phyloP scores from a whole-genome alignment of 768 basidiomycete species.

The Mycena epipterygia region DNA sequence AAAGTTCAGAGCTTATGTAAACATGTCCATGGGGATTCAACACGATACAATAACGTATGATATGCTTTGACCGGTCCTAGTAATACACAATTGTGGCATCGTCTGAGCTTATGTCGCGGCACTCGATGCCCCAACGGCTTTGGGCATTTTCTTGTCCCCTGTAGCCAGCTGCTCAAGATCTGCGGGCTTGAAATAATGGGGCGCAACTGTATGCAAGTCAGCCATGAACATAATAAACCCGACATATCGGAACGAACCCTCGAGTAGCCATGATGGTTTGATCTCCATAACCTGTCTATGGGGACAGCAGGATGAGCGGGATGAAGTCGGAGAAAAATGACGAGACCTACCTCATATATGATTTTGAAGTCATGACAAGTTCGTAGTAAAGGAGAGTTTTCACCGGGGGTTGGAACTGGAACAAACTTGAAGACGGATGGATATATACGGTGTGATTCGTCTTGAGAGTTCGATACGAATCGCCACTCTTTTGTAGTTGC shows the following conservation, averaged over 20 bases:
- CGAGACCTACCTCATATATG: conserved; percentile 83
- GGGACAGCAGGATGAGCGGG: conserved; percentile 15
- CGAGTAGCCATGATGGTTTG: conserved; percentile 93
- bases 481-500: conserved; percentile 94
- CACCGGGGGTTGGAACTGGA: conserved; percentile 95
- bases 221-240: conserved; percentile 3
- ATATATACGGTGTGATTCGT: conserved; percentile 97
- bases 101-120: neutral
- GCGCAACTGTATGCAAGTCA: conserved; percentile 74
- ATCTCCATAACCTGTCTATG: conserved; percentile 96
- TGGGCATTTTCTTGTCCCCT: conserved; percentile 97
- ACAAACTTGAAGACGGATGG: conserved; percentile 95
- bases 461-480: conserved; percentile 97
- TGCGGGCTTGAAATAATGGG: conserved; percentile 94
- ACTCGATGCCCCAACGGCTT: conserved; percentile 64
- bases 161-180: conserved; percentile 84
- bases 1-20: conserved; percentile 9
- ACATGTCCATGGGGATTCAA: neutral
- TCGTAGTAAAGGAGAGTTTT: conserved; percentile 95
- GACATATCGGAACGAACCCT: conserved; percentile 66
- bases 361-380: conserved; percentile 97
- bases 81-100: conserved; percentile 1
- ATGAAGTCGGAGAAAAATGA: neutral
- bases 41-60: conserved; percentile 15
- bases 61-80: conserved; percentile 1